A percentile compares a stretch with the other conserved stretches of the same genome.
Evolutionary conservation across 768 basidiomycete species (phyloP).

Genomic region (Cystobasidium tubakii): DNA sequence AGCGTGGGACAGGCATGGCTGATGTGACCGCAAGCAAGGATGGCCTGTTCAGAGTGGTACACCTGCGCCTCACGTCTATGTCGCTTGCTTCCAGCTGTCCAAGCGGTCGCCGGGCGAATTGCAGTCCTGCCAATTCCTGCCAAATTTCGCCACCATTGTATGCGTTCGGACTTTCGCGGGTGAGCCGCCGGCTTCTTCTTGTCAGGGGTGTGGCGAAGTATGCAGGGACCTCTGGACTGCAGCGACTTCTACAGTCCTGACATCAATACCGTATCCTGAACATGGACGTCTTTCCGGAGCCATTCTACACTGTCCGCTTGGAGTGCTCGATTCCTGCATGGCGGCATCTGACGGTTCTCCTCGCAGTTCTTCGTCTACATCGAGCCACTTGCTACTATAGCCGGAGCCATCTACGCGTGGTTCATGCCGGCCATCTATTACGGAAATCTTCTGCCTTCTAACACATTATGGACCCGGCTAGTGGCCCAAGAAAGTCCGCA

Average conservation of each 20-base stretch:
- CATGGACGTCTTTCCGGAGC: neutral
- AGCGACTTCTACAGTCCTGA: too few relatives aligned
- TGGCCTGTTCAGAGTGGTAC: too few relatives aligned
- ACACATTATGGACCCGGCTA: neutral
- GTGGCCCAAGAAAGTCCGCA: neutral
- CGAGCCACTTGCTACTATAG: slow-evolving; percentile 21
- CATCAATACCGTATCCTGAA: too few relatives aligned
- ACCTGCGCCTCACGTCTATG: too few relatives aligned
- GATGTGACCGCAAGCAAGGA: neutral
- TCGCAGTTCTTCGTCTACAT: slow-evolving; percentile 32
- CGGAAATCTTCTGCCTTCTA: neutral
- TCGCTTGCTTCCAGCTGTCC: neutral
- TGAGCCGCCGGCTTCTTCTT: neutral
- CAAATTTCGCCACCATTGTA: neutral
- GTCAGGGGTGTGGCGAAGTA: too few relatives aligned
- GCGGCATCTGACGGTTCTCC: neutral
- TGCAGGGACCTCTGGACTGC: too few relatives aligned
- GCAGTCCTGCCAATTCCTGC: neutral
- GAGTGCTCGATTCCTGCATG: neutral
- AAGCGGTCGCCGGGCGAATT: neutral
- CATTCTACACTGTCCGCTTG: slow-evolving; percentile 7
- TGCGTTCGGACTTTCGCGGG: neutral
- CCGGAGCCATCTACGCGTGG: slow-evolving; percentile 24
- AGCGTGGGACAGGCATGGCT: neutral
- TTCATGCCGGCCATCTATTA: slow-evolving; percentile 7